Conservation (phyloP, 495 filamentous ascomycete genomes). For the Astrothelium subdiscretum region DNA sequence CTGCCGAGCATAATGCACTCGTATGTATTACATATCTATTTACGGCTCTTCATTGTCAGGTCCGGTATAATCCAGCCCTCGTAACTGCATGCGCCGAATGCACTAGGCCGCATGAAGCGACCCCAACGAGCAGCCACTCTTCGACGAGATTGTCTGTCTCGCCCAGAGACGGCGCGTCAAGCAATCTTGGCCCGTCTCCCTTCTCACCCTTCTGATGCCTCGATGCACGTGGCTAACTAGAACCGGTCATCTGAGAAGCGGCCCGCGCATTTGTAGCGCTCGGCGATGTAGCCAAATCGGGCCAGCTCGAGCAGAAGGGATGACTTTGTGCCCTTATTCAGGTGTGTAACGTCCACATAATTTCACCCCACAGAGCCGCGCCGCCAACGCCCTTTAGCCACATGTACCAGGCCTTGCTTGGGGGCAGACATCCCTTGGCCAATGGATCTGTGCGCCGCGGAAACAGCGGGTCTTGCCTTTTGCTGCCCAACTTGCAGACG, state of each 20-base stretch:
- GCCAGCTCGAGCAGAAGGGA: not conserved
- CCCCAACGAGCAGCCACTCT: not conserved
- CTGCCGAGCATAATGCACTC: not conserved
- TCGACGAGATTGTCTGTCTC: not conserved
- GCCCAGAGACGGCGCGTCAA: not conserved
- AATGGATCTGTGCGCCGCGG: not conserved
- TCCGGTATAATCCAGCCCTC: too few species aligned
- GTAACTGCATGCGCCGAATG: not conserved
- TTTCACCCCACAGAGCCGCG: not conserved
- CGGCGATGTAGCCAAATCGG: not conserved
- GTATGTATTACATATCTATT: not conserved
- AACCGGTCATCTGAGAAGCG: not conserved
- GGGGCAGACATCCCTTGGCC: not conserved
- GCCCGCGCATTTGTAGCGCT: not conserved
- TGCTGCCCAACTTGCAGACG: not conserved
- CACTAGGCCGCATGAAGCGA: not conserved
- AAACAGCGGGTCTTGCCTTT: not conserved
- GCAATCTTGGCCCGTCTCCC: not conserved
- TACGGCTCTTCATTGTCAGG: too few species aligned
- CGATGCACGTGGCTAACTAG: not conserved
- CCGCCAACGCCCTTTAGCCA: not conserved
- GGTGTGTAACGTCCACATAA: not conserved
- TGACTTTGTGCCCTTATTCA: not conserved
- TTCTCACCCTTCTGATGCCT: not conserved
- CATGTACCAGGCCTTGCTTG: too few species aligned